Base-by-base conservation (phyloP, 2,329 filamentous ascomycete species). In the Zymoseptoria crescenta region DNA sequence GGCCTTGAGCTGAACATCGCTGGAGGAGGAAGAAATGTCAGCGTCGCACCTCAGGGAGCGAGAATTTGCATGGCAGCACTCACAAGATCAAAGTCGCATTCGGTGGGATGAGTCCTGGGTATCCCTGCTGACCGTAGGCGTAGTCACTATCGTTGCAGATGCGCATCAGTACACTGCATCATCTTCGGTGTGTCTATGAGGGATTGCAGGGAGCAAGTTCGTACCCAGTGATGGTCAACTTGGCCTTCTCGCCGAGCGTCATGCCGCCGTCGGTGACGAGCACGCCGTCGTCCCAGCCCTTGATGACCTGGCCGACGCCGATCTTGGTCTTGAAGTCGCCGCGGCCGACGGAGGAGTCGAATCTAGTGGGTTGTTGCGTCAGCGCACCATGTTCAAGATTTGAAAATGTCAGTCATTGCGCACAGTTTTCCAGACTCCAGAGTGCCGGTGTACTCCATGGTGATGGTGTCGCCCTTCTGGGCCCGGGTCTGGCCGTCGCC, bases 361-460 rank as follows among this genome's bases (percentile, higher is more conserved):
- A 97, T 75, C 92, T 96, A 45, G 68, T 19, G 45, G 28, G 19
- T 5, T 5, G 16, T 45, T 41, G 35, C n/a, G 50, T 61, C 59
- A 61, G 10, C 87, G 70, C 79, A 96, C 91, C 91, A 72, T 27
- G 74, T 76, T 69, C 92, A 92, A 81, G 82, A 83, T n/a, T n/a
- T n/a, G n/a, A n/a, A n/a, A n/a, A n/a, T n/a, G n/a, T n/a, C n/a
- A n/a, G n/a, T n/a, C n/a, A n/a, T n/a, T n/a, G 10, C 87, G 70
- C 79, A 96, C 91, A 91, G 72, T 27, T 74, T 76, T 69, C 92
- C 92, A 81, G 82, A 83, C 70, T 83, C 88, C 64, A 97, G 81
- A 77, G 80, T 96, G 69, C 94, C 94, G 49, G 88, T 94, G 82
- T 97, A 97, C 77, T 94, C 85, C 72, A 97, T 96, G 71, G 83